Base-by-base conservation (phyloP, 805 yeast species). In the Helenozyma baotianmanensis region DNA sequence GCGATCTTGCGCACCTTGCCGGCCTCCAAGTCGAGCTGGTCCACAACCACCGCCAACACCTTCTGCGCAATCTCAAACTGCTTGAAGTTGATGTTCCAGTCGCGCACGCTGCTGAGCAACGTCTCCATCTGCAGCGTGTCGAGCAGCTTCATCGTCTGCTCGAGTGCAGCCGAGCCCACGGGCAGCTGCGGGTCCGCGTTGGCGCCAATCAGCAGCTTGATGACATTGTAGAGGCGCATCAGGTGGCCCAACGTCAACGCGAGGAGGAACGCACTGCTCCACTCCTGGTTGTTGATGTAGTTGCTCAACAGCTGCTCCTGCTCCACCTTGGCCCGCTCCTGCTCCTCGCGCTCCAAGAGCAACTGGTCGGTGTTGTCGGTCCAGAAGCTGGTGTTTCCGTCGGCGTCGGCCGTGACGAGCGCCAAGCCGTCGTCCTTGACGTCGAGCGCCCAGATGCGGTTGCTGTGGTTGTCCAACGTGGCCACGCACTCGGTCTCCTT, bases 11-110 rank as follows among this genome's bases (percentile, higher is more conserved):
- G 72, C 42, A 87, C 63, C 2, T 88, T 89, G 4, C 79, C 78
- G 35, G 68, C 68, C 13, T 76, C 77, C 19, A 81, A 64, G 14
- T 71, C 63, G 45, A 76, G 76, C 29, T 65, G 67, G 25, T 63
- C 59, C 38, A 92, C 62, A 21, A 90, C 60, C 15, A 84, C 80
- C 43, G 75, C 70, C 32, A 90, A 68, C 25, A 88, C 61, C 37
- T 77, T 78, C 59, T 90, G 98, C 9, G 96, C 84, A 35, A 86
- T 74, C 32, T 74, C 77, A 51, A 85, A 85, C 23, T 86, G 79
- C 50, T 78, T 77, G 33, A 85, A 82, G 56, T 87, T 90, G 27
- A 94, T 81, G 56, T 92, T 92, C 99, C 99, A 92, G 53, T 87
- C 95, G 48, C 97, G 76, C 14, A 89, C 69, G 49, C 95, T 79